Base-by-base conservation (phyloP, 345 rosid genomes). In the Diplotaxis tenuifolia region DNA sequence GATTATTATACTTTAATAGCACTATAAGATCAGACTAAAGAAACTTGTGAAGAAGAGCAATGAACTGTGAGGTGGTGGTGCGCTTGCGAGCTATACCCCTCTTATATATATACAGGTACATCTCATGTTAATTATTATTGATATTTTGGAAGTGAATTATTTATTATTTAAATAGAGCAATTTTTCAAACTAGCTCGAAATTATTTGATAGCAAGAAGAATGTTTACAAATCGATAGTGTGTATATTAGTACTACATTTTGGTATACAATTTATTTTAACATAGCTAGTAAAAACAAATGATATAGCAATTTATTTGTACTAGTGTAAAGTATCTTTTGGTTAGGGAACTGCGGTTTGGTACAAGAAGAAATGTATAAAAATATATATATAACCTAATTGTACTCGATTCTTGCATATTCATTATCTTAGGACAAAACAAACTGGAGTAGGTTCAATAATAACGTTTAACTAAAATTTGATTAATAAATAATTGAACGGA, bases 41-140 rank as follows among this genome's bases (percentile, higher is more conserved):
- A 65, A 32, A 16, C 60, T 63, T 47, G 8, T 62, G 75, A 63
- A 70, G 45, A 42, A 42, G 54, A 70, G 5, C 11, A 47, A 70
- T 62, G 50, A 21, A 8, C 60, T 40, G 15, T 68, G 15, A 64
- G 75, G 21, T 70, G 34, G 65, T 56, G 61, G 68, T 69, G 75
- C 29, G 38, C 9, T 56, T 16, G 45, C 20, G 71, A 64, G 40
- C 71, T 59, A 28, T 11, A 5, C 22, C 29, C 12, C 52, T 34
- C 36, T 25, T 42, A 15, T 58, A 49, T 75, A 74, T 25, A 61
- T 3, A 56, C 21, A 38, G 42, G 12, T 12, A 31, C 11, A 38
- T 58, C 61, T 32, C 2, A 59, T 4, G 64, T 16, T 27, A 25
- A 55, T 55, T 15, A 45, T n/a, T 7, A n/a, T 45, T n/a, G 53